These are phyloP conservation scores for Solanum hybrid DNA, from an alignment of 305 asterid genomes.

Conservation along the genomic window DNA sequence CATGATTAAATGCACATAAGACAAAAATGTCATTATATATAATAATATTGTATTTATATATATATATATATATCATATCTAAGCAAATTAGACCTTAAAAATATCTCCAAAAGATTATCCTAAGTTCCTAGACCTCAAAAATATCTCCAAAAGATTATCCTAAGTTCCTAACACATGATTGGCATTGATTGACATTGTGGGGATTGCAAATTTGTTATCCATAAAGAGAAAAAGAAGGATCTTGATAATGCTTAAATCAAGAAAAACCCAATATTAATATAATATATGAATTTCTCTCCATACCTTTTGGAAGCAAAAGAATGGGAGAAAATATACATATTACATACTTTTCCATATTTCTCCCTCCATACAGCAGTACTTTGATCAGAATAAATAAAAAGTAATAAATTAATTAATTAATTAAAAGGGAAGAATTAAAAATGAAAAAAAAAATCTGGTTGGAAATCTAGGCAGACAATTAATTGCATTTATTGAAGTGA, in stretches of 20 bases:
- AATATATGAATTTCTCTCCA: neutral
- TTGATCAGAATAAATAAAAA: neutral
- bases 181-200: neutral
- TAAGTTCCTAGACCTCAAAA: neutral
- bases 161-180: neutral
- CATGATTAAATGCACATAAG: neutral
- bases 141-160: neutral
- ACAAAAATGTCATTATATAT: neutral
- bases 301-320: conserved; percentile 3
- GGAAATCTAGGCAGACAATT: conserved; percentile 19
- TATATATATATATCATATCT: neutral
- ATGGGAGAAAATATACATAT: neutral
- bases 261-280: neutral
- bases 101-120: neutral
- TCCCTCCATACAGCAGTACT: neutral
- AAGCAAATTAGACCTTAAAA: neutral
- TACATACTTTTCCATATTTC: neutral
- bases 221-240: neutral
- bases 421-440: neutral
- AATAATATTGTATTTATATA: neutral
- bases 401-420: too few relatives aligned
- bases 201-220: neutral
- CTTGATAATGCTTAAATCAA: neutral
- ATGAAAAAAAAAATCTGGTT: neutral
- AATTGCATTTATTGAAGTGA: conserved; percentile 22